phyloP scores from a whole-genome alignment of 169 alveolate species.

The Plasmodium vinckei region DNA sequence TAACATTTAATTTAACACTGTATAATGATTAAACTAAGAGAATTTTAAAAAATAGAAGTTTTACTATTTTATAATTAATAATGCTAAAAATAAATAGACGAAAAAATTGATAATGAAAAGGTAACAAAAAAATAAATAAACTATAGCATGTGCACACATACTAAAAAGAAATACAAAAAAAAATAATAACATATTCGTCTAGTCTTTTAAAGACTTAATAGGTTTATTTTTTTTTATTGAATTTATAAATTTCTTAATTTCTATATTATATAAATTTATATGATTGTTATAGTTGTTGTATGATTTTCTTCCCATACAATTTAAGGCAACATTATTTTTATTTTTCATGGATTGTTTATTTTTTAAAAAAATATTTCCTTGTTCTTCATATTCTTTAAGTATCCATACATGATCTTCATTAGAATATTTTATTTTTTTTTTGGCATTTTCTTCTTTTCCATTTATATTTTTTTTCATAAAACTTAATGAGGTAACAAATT shows the following conservation, averaged over 20 bases:
- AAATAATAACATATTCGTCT: too few species aligned
- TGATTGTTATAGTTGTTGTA: slow-evolving; percentile 43
- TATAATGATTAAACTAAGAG: too few species aligned
- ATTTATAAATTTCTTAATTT: slow-evolving; percentile 58
- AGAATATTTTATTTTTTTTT: slow-evolving; percentile 59
- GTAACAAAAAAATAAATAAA: too few species aligned
- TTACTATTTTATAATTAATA: too few species aligned
- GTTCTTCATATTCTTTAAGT: slow-evolving; percentile 53
- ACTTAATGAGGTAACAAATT: slow-evolving; percentile 67
- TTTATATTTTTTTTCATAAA: slow-evolving; percentile 71
- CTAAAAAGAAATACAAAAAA: too few species aligned
- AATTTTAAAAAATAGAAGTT: too few species aligned
- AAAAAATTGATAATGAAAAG: too few species aligned
- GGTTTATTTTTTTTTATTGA: slow-evolving; percentile 64
- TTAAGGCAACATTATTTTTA: slow-evolving; percentile 62
- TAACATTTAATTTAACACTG: too few species aligned
- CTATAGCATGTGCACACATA: too few species aligned
- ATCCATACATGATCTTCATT: slow-evolving; percentile 75
- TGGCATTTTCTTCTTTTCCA: slow-evolving; percentile 45
- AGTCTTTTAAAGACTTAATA: slow-evolving; percentile 15
- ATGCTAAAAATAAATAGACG: too few species aligned
- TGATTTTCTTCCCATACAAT: slow-evolving; percentile 65
- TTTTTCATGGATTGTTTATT: slow-evolving; percentile 25
- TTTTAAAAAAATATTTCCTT: slow-evolving; percentile 46
- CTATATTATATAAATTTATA: slow-evolving; percentile 55